Percentiles rank a stretch among this genome's conserved stretches.
phyloP scores from a whole-genome alignment of 352 stramenopile genomes.

The Phytophthora chlamydospora region DNA sequence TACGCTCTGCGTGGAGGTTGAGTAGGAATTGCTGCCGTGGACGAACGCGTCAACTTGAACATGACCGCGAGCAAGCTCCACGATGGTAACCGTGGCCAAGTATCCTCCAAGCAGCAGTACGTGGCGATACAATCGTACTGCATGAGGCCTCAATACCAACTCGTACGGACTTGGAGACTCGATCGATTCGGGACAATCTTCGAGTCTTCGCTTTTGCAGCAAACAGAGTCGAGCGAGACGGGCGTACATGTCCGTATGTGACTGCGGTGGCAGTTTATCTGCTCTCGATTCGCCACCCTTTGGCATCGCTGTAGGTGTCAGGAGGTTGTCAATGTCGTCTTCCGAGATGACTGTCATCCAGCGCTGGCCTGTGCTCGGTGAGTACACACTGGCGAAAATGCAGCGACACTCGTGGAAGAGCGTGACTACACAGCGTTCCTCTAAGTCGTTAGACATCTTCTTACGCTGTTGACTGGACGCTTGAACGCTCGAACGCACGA shows the following conservation, averaged over 20 bases:
- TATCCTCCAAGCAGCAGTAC: constrained; percentile 52
- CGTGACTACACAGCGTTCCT: constrained; percentile 58
- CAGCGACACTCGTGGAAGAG: constrained; percentile 77
- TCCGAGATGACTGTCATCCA: constrained; percentile 67
- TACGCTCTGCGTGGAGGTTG: constrained; percentile 6
- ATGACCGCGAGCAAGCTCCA: constrained; percentile 61
- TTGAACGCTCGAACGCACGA: constrained; percentile 26
- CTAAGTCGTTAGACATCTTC: constrained; percentile 24
- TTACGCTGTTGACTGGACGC: neutral
- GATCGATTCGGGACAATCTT: constrained; percentile 7
- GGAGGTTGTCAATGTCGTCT: constrained; percentile 57
- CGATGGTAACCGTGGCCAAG: constrained; percentile 60
- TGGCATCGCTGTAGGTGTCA: constrained; percentile 71
- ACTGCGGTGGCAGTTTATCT: constrained; percentile 52
- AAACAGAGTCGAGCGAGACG: constrained; percentile 64
- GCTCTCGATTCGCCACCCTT: constrained; percentile 18
- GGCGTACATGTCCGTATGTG: constrained; percentile 64
- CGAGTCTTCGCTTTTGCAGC: constrained; percentile 33
- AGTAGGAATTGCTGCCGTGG: constrained; percentile 32
- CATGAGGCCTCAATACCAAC: constrained; percentile 53
- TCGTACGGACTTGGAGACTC: constrained; percentile 30
- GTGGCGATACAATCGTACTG: constrained; percentile 61
- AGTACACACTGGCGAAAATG: constrained; percentile 75
- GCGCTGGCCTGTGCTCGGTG: constrained; percentile 48
- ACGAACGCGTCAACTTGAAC: constrained; percentile 68